These are phyloP conservation scores for Neofusicoccum sp. DNA, from an alignment of 2,329 filamentous ascomycete species.

Conservation along the genomic window DNA sequence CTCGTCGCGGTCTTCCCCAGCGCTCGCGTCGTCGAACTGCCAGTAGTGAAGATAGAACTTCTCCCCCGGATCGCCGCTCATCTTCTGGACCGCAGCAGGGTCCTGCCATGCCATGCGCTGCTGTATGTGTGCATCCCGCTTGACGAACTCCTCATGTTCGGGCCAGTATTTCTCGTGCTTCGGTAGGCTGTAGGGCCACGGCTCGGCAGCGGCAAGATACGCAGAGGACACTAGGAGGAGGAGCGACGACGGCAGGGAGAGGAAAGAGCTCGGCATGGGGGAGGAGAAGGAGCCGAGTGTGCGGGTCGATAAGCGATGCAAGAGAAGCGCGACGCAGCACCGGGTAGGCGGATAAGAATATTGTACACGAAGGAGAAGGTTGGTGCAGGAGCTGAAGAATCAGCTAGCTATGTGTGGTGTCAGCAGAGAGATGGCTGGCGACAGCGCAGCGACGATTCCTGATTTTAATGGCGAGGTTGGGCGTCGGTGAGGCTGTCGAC, in stretches of 20 bases:
- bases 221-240: constrained; percentile 1
- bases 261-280: constrained; percentile 7
- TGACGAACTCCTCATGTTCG: constrained; percentile 45
- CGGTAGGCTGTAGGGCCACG: constrained; percentile 49
- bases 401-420: neutral
- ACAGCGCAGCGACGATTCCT: constrained; percentile 5
- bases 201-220: constrained; percentile 5
- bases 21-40: constrained; percentile 40
- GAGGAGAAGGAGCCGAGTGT: neutral
- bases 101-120: constrained; percentile 39
- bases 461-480: constrained; percentile 15
- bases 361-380: constrained; percentile 1
- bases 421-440: constrained; percentile 8
- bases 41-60: constrained; percentile 72
- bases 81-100: constrained; percentile 68
- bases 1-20: constrained; percentile 15
- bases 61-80: constrained; percentile 66
- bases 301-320: constrained; percentile 1
- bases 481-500: neutral
- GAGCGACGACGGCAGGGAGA: constrained; percentile 10
- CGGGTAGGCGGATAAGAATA: constrained; percentile 3
- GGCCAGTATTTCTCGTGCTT: constrained; percentile 48
- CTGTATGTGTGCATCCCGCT: constrained; percentile 41
- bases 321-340: neutral
- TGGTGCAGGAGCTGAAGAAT: neutral